phyloP scores from a whole-genome alignment of 148 eudicot genomes.

The Vaccinium myrtillus region DNA sequence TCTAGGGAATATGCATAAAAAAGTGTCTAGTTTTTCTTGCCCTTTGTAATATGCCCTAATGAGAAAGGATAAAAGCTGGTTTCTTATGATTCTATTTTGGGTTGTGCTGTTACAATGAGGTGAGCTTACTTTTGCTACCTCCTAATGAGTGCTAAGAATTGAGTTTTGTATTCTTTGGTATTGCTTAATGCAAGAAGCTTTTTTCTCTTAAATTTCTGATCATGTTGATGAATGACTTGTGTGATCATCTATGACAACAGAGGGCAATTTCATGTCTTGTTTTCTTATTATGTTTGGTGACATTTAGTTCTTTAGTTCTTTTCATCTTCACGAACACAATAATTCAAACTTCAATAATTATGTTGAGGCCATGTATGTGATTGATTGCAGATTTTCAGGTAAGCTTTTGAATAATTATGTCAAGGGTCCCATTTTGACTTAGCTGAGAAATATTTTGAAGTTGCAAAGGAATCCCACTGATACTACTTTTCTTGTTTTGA shows the following conservation, averaged over 20 bases:
- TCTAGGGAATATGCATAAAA: not conserved
- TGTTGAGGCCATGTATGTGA: not conserved
- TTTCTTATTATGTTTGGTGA: not conserved
- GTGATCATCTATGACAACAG: not conserved
- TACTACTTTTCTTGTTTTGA: not conserved
- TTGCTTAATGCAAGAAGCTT: not conserved
- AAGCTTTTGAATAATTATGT: not conserved
- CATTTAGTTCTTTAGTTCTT: not conserved
- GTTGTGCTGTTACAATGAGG: slow-evolving; percentile 4
- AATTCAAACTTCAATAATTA: not conserved
- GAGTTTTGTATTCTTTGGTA: not conserved
- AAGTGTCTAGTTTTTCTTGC: not conserved
- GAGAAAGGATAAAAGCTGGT: slow-evolving; percentile 1
- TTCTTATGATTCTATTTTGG: not conserved
- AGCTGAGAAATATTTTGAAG: too few species aligned
- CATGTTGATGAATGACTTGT: not conserved
- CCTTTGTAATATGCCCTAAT: not conserved
- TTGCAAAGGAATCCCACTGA: not conserved
- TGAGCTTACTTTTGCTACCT: slow-evolving; percentile 27
- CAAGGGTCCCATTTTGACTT: slow-evolving; percentile 4
- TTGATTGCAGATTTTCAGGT: not conserved
- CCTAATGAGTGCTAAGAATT: not conserved
- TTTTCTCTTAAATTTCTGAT: not conserved
- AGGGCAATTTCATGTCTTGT: not conserved
- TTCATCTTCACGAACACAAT: not conserved